phyloP scores from a whole-genome alignment of 257 asterid genomes.

The Solanum etuberosum region DNA sequence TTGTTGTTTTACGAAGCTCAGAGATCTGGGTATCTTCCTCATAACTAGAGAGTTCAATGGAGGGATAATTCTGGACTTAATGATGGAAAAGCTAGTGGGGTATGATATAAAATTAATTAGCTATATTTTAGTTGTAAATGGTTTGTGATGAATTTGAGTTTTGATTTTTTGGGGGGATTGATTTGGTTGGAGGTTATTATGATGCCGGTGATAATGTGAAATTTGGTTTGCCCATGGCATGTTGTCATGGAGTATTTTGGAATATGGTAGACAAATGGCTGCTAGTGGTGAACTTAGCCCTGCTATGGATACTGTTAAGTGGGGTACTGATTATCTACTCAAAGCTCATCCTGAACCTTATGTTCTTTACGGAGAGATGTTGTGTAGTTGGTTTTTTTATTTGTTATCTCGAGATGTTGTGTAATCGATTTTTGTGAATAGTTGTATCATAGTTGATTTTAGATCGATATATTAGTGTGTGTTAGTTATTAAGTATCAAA shows the following conservation, averaged over 20 bases:
- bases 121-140: no score
- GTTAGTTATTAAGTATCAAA: no score
- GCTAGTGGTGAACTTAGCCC: slow-evolving; percentile 65
- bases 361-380: slow-evolving; percentile 68
- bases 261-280: slow-evolving; percentile 71
- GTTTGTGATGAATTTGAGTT: background rate
- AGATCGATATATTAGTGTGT: no score
- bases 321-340: slow-evolving; percentile 96
- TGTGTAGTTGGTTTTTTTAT: no score
- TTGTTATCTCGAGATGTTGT: no score
- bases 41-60: no score
- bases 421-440: no score
- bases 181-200: slow-evolving; percentile 92
- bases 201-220: slow-evolving; percentile 97
- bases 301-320: slow-evolving; percentile 76
- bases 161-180: slow-evolving; percentile 37
- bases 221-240: slow-evolving; percentile 96
- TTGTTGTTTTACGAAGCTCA: no score
- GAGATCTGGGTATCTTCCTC: no score
- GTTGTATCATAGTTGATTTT: no score
- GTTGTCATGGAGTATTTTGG: slow-evolving; percentile 89
- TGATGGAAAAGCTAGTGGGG: no score
- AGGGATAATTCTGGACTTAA: no score
- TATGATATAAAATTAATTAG: background rate
- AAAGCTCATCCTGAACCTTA: slow-evolving; percentile 86